A percentile compares a stretch with the other conserved stretches of the same genome.
Evolutionary conservation across 208 protist species (phyloP).

Genomic region (Acanthamoeba royreba): DNA sequence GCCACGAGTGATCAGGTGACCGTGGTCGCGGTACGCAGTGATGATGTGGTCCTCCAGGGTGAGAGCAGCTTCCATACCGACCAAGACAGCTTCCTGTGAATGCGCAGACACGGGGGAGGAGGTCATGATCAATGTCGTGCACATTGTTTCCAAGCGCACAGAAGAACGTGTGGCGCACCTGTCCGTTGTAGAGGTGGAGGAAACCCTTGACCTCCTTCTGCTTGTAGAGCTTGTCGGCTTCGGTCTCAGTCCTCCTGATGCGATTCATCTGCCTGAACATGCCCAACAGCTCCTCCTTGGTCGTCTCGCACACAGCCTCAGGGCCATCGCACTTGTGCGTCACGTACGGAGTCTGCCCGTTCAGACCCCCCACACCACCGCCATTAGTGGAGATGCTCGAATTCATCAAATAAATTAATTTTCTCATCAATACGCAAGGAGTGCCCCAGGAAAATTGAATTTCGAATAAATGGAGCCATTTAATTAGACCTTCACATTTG

Average conservation of each 20-base stretch:
- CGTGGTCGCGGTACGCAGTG: constrained; percentile 96
- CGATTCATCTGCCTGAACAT: constrained; percentile 87
- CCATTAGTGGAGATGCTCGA: background rate
- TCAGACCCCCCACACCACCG: background rate
- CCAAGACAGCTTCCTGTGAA: constrained; percentile 88
- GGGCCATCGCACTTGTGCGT: constrained; percentile 36
- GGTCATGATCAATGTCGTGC: background rate
- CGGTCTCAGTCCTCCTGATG: constrained; percentile 93
- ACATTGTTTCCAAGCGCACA: background rate
- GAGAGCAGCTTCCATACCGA: constrained; percentile 91
- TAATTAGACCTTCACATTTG: too few relatives aligned
- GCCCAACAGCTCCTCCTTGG: constrained; percentile 70
- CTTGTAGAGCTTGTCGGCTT: constrained; percentile 95
- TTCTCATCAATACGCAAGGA: too few relatives aligned
- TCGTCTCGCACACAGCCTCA: constrained; percentile 26
- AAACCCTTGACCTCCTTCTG: constrained; percentile 93
- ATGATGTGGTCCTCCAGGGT: constrained; percentile 90
- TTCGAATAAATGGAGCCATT: too few relatives aligned
- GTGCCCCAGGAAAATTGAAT: too few relatives aligned
- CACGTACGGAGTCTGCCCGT: background rate
- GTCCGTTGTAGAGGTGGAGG: constrained; percentile 97
- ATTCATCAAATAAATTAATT: too few relatives aligned
- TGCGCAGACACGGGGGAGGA: background rate
- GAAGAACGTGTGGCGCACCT: constrained; percentile 65
- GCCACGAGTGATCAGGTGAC: constrained; percentile 89